These are phyloP conservation scores for Claviceps digitariae DNA, from an alignment of 2,329 filamentous ascomycete species.

Conservation along the genomic window DNA sequence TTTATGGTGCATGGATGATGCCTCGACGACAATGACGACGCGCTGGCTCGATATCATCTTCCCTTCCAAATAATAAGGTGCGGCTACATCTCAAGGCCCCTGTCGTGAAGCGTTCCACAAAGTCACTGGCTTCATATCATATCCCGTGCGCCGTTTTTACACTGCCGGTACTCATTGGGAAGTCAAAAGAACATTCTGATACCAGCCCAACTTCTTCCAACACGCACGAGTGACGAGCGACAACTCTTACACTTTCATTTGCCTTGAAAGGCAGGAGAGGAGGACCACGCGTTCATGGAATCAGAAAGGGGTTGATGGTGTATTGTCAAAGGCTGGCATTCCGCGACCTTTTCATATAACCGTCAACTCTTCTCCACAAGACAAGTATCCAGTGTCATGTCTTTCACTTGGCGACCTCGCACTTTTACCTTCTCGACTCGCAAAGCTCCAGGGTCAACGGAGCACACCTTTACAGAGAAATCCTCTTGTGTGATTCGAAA, in stretches of 20 bases:
- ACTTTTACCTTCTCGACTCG: not conserved
- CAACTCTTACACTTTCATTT: not conserved
- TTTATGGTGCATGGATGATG: not conserved
- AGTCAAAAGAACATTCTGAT: not conserved
- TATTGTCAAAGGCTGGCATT: not conserved
- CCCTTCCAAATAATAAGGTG: not conserved
- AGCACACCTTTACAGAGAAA: conserved; percentile 3
- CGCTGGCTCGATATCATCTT: not conserved
- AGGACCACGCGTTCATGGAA: not conserved
- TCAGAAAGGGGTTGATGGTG: not conserved
- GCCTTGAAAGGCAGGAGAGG: too few species aligned
- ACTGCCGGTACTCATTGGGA: not conserved
- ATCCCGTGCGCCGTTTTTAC: not conserved
- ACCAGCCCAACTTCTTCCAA: not conserved
- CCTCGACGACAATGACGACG: not conserved
- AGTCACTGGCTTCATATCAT: not conserved
- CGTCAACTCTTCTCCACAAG: not conserved
- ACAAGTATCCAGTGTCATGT: not conserved
- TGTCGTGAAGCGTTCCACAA: conserved; percentile 1
- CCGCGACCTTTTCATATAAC: not conserved
- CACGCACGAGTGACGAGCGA: not conserved
- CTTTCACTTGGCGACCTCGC: not conserved
- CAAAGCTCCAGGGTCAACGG: not conserved
- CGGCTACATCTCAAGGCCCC: not conserved
- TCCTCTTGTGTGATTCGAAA: not conserved